Percentiles rank a stretch among this genome's conserved stretches.
phyloP scores from a whole-genome alignment of 306 rosid genomes.

The Bauhinia variegata region DNA sequence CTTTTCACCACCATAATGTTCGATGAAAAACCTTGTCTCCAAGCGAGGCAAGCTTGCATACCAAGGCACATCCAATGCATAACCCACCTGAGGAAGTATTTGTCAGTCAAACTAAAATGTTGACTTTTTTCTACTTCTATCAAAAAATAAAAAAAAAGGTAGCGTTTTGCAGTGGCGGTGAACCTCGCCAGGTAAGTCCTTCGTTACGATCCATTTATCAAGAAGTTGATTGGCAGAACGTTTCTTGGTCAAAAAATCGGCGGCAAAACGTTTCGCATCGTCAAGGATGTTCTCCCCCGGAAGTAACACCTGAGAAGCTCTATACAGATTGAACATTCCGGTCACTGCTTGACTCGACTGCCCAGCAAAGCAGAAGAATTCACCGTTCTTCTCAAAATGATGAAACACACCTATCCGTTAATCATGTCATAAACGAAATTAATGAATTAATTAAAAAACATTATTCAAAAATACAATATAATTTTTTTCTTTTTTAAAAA shows the following conservation, averaged over 20 bases:
- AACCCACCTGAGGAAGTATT: conserved; percentile 54
- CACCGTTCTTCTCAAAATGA: conserved; percentile 58
- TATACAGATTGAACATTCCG: conserved; percentile 62
- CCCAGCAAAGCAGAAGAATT: conserved; percentile 66
- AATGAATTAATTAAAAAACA: no score
- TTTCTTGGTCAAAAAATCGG: conserved; percentile 57
- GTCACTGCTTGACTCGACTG: conserved; percentile 77
- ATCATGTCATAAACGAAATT: no score
- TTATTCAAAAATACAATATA: no score
- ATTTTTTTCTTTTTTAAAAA: no score
- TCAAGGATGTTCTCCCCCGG: conserved; percentile 70
- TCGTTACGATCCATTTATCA: conserved; percentile 83
- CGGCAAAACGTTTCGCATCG: conserved; percentile 57
- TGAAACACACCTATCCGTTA: conserved; percentile 54
- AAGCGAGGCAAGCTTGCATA: conserved; percentile 79
- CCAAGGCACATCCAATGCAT: conserved; percentile 76
- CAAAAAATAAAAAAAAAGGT: no score
- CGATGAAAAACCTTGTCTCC: conserved; percentile 70
- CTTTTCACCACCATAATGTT: conserved; percentile 74
- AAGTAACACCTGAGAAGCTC: conserved; percentile 66
- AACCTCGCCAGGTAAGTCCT: conserved; percentile 83
- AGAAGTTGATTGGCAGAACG: conserved; percentile 57
- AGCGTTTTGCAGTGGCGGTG: no score
- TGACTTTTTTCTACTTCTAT: no score
- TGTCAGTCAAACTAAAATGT: no score